A percentile compares a stretch with the other conserved stretches of the same genome.
Evolutionary conservation across 129 eudicot species (phyloP).

Genomic region (Escallonia herrerae): DNA sequence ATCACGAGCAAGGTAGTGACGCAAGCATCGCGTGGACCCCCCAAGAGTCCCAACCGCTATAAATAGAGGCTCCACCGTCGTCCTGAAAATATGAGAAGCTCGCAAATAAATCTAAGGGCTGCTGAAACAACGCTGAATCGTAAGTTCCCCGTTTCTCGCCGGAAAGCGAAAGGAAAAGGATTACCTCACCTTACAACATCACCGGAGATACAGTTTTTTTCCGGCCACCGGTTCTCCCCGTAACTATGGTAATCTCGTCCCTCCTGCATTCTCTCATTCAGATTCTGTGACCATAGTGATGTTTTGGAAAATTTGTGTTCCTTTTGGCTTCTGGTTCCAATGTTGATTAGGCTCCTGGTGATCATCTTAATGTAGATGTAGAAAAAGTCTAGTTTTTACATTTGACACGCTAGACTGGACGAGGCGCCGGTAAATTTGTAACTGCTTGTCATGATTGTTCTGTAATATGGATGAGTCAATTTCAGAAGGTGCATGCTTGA

Average conservation of each 20-base stretch:
- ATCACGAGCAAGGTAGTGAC: neutral
- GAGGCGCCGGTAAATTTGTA: neutral
- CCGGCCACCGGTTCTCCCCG: constrained; percentile 1
- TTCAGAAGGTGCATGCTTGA: too few species aligned
- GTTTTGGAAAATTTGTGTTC: neutral
- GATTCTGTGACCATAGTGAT: neutral
- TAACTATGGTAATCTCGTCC: constrained; percentile 1
- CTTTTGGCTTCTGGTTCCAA: neutral
- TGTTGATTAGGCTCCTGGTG: neutral
- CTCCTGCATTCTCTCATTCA: neutral
- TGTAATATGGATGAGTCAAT: neutral
- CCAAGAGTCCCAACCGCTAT: neutral
- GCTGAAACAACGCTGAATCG: neutral
- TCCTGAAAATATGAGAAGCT: neutral
- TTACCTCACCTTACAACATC: neutral
- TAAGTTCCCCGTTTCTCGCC: neutral
- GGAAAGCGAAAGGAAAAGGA: neutral
- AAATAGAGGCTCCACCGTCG: neutral
- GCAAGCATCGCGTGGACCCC: neutral
- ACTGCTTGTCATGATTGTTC: neutral
- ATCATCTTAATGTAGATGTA: neutral
- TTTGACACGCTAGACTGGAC: too few species aligned
- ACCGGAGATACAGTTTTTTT: constrained; percentile 5
- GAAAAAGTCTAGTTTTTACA: neutral
- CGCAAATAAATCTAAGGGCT: neutral